A percentile compares a stretch with the other conserved stretches of the same genome.
These are phyloP conservation scores for Trichopus zeylanicus DNA, from an alignment of 116 monocot genomes.

Conservation along the genomic window DNA sequence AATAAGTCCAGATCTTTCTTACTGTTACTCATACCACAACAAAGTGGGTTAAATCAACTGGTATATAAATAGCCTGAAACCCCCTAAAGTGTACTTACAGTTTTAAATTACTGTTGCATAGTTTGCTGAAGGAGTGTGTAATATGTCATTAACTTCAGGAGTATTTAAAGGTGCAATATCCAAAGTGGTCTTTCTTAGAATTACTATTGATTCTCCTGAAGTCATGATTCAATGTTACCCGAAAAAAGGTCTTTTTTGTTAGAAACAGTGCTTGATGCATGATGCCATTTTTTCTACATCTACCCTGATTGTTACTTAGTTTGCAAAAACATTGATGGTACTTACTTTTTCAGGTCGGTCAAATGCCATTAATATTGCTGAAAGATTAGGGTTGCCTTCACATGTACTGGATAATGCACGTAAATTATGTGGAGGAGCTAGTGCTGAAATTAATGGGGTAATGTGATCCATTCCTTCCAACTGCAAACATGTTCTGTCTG, in stretches of 20 bases:
- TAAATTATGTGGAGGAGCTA: slow-evolving; percentile 51
- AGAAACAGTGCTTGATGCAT: neutral
- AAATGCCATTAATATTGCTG: slow-evolving; percentile 84
- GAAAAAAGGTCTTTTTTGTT: too few species aligned
- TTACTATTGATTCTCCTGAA: too few species aligned
- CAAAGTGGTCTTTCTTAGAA: too few species aligned
- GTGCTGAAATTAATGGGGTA: slow-evolving; percentile 76
- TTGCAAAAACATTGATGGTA: neutral
- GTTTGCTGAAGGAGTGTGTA: neutral
- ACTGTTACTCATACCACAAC: too few species aligned
- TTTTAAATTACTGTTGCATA: neutral
- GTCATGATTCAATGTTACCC: neutral
- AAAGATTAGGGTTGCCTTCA: slow-evolving; percentile 54
- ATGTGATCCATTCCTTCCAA: neutral
- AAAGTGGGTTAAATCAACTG: too few species aligned
- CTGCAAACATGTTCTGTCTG: neutral
- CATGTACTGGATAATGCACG: slow-evolving; percentile 46
- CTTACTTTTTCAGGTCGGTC: slow-evolving; percentile 57
- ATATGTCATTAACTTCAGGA: neutral
- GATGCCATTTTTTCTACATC: neutral
- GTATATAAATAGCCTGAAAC: too few species aligned
- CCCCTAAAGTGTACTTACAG: too few species aligned
- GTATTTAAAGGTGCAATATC: neutral
- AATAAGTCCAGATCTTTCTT: too few species aligned
- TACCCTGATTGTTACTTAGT: neutral